Conservation (phyloP, 352 stramenopile species). For the Blastocystis sp. region DNA sequence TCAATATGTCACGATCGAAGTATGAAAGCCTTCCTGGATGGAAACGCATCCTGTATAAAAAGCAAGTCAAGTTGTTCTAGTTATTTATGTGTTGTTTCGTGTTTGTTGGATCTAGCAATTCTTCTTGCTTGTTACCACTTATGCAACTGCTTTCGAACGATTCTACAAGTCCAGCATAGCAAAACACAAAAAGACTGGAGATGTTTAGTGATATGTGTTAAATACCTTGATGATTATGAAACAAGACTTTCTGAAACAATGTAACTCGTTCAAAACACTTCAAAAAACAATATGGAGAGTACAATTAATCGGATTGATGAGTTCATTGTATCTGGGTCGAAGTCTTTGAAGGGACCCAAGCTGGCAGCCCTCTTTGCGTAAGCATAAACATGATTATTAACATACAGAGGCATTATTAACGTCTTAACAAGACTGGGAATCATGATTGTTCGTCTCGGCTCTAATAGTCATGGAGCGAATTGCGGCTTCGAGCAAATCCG, state of each 20-base stretch:
- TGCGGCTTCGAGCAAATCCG: background rate
- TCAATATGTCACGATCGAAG: constrained; percentile 36
- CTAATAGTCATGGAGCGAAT: background rate
- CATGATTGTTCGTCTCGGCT: constrained; percentile 7
- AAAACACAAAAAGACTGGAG: background rate
- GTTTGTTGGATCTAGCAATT: background rate
- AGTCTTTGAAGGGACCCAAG: background rate
- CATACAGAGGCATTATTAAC: background rate
- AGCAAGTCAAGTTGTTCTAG: constrained; percentile 25
- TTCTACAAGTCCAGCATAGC: background rate
- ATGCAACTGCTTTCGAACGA: background rate
- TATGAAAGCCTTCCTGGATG: constrained; percentile 32
- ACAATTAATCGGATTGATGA: background rate
- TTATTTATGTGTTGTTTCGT: background rate
- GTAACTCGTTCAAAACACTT: background rate
- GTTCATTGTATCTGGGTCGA: constrained; percentile 24
- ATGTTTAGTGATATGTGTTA: background rate
- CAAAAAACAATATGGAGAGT: constrained; percentile 27
- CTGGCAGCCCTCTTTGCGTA: constrained; percentile 16
- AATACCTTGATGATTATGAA: background rate
- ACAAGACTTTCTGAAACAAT: background rate
- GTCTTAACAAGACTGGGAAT: background rate
- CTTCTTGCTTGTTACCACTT: background rate
- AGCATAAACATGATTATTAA: background rate
- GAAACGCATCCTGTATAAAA: constrained; percentile 42